Percentiles rank a stretch among this genome's conserved stretches.
phyloP scores from a whole-genome alignment of 441 rosid genomes.

The Arabidopsis hybrid region DNA sequence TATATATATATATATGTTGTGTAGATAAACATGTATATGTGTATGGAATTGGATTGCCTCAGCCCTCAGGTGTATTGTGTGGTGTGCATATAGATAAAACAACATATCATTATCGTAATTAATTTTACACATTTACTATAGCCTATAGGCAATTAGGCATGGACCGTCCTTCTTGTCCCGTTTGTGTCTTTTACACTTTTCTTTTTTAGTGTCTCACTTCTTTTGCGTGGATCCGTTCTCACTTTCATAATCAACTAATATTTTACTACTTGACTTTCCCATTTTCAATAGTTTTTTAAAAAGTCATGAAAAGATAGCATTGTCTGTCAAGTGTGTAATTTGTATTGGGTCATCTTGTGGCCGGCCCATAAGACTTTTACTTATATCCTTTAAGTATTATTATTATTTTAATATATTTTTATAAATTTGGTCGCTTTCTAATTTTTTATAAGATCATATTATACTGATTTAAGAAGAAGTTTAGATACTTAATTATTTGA shows the following conservation, averaged over 20 bases:
- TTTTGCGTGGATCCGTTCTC: conserved; percentile 14
- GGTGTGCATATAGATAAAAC: conserved; percentile 22
- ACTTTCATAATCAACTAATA: neutral
- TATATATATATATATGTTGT: neutral
- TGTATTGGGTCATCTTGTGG: conserved; percentile 8
- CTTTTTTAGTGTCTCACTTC: conserved; percentile 16
- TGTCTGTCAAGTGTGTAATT: conserved; percentile 23
- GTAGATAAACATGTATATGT: conserved; percentile 23
- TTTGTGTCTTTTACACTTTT: conserved; percentile 32
- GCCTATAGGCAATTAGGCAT: neutral
- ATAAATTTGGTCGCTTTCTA: neutral
- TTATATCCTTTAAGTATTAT: conserved; percentile 19
- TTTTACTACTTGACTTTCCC: conserved; percentile 25
- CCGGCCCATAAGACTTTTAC: conserved; percentile 12
- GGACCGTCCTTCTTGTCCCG: conserved; percentile 37
- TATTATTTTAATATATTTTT: neutral
- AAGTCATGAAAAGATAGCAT: neutral
- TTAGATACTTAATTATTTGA: neutral
- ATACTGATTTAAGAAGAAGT: neutral
- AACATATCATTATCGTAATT: conserved; percentile 30
- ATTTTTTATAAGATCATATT: neutral
- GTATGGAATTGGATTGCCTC: conserved; percentile 21
- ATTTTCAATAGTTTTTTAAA: neutral
- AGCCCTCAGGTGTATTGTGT: conserved; percentile 36
- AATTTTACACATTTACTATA: conserved; percentile 29